Percentiles rank a stretch among this genome's conserved stretches.
phyloP scores from a whole-genome alignment of 176 grass and related monocot species.

The Avena eriantha region DNA sequence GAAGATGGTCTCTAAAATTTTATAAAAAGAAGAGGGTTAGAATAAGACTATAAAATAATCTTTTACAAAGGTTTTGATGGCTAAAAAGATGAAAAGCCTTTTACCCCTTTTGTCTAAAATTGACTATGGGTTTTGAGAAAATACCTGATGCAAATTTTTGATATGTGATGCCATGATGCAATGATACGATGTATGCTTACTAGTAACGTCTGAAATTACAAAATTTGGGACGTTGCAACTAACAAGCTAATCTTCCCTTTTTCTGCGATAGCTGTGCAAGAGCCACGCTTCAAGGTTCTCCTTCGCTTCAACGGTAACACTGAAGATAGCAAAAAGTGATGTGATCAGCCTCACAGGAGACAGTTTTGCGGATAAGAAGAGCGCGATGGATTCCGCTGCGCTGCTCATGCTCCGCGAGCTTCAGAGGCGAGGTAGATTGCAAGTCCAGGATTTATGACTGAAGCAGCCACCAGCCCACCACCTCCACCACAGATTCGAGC shows the following conservation, averaged over 20 bases:
- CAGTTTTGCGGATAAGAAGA: slow-evolving; percentile 65
- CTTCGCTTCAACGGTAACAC: slow-evolving; percentile 63
- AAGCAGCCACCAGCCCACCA: neutral
- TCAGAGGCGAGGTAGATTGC: slow-evolving; percentile 51
- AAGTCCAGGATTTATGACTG: slow-evolving; percentile 44
- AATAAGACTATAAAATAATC: too few species aligned
- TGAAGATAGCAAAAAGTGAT: slow-evolving; percentile 66
- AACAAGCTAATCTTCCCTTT: neutral
- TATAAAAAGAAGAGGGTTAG: too few species aligned
- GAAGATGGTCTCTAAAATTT: too few species aligned
- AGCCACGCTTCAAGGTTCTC: slow-evolving; percentile 38
- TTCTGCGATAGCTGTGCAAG: neutral
- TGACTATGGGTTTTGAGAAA: too few species aligned
- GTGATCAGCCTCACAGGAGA: slow-evolving; percentile 70
- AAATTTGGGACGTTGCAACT: too few species aligned
- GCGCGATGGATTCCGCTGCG: slow-evolving; percentile 75
- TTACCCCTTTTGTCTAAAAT: too few species aligned
- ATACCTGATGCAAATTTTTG: too few species aligned
- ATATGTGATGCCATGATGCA: too few species aligned
- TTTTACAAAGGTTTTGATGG: too few species aligned
- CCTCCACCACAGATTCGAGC: neutral
- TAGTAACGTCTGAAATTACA: too few species aligned
- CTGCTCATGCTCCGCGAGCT: slow-evolving; percentile 82
- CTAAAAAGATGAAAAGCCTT: too few species aligned
- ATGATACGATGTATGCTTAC: too few species aligned